Conservation (phyloP, 495 filamentous ascomycete species). For the Penicillium cinerascens region DNA sequence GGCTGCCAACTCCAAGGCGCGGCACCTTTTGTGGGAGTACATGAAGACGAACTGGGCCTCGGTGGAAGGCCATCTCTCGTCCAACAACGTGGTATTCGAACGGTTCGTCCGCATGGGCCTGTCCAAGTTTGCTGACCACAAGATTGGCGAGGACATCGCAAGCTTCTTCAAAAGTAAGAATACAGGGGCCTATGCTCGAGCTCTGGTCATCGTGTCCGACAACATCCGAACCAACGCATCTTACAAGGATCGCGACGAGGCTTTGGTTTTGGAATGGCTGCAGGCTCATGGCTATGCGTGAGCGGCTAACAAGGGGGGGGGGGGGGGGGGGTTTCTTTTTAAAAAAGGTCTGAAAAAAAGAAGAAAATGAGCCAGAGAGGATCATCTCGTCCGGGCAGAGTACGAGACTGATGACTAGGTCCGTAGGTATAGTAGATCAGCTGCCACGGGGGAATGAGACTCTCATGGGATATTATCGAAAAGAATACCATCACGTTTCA, state of each 20-base stretch:
- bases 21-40: conserved; percentile 76
- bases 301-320: conserved; percentile 2
- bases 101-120: conserved; percentile 76
- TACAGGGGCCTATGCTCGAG: conserved; percentile 74
- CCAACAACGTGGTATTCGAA: conserved; percentile 83
- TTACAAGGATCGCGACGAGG: conserved; percentile 71
- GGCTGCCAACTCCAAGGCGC: conserved; percentile 64
- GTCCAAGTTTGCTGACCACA: conserved; percentile 67
- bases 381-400: neutral
- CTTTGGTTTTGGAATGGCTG: conserved; percentile 68
- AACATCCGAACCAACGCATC: conserved; percentile 72
- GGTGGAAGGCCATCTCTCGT: conserved; percentile 63
- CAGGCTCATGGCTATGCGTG: conserved; percentile 56
- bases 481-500: neutral
- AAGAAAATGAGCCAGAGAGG: neutral
- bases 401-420: neutral
- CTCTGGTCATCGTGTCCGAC: conserved; percentile 73
- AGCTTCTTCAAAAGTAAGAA: conserved; percentile 81
- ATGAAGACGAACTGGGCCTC: conserved; percentile 73
- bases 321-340: too few species aligned
- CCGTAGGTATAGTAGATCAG: conserved; percentile 5
- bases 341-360: neutral
- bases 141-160: conserved; percentile 71
- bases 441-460: conserved; percentile 11
- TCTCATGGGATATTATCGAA: conserved; percentile 3